Evolutionary conservation across 768 basidiomycete species (phyloP), one percentile per base, ranked within the genome.

Genomic region (Tremella mesenterica): DNA sequence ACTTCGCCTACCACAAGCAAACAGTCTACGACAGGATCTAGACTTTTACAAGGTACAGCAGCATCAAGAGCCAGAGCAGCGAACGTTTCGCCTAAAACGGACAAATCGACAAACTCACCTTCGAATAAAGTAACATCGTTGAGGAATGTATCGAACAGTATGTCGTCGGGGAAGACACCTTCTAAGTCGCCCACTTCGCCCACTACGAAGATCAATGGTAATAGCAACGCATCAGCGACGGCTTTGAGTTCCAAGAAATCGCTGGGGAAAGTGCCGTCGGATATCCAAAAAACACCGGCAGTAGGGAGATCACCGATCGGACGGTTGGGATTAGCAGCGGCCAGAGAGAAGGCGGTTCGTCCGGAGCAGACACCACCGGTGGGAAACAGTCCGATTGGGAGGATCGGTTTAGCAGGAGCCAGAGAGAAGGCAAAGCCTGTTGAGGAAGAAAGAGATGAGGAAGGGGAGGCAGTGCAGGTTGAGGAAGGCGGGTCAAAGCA

Each of bases 31-130:
- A 36, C 58, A 1, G 36, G 25, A 18, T 60, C 58, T 14, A 53
- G 67, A 26, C 45, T 68, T 28, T 43, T 65, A 43, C 67, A 68
- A 50, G 67, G 67, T 46, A 68, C 67, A 26, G 67, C 67, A 3
- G 58, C 63, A 6, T 65, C 63, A 9, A 45, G 67, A 43, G 58
- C 61, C 7, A 41, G 54, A 53, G 58, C 64, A 18, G 61, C 61
- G 2, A 30, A 27, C 26, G 47, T 23, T 29, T 27, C 23, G 16
- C n/a, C 47, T 14, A 31, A 25, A 23, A n/a, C 25, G 25, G 29
- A 29, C 45, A 47, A 47, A 20, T 10, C 41, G 18, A 43, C 41
- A 43, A 25, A 20, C 18, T 43, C 41, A 7, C 41, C 41, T 20
- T 10, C 10, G 8, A 43, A 25, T 20, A 20, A n/a, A 20, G 7